These are phyloP conservation scores for Coemansia aciculifera DNA, from an alignment of 192 early-diverging fungal species.

Conservation along the genomic window DNA sequence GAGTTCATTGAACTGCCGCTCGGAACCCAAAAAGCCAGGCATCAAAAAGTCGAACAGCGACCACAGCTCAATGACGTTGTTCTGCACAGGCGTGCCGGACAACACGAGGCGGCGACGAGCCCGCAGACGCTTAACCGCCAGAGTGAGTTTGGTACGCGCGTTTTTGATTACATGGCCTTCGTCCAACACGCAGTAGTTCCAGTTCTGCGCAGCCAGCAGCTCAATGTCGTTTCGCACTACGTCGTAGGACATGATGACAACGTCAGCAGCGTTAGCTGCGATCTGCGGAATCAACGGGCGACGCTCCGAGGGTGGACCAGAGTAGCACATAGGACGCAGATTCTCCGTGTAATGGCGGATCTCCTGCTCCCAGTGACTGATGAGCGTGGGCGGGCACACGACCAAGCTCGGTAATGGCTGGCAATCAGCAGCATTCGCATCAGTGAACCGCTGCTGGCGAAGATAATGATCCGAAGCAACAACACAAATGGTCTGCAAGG, in stretches of 20 bases:
- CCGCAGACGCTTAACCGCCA: conserved; percentile 84
- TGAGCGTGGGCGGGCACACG: conserved; percentile 93
- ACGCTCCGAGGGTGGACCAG: conserved; percentile 78
- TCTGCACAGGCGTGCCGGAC: conserved; percentile 97
- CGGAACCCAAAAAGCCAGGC: conserved; percentile 96
- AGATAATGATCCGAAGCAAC: conserved; percentile 85
- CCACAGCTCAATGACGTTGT: conserved; percentile 97
- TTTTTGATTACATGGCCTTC: conserved; percentile 99
- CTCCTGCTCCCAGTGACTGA: conserved; percentile 96
- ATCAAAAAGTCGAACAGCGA: conserved; percentile 98
- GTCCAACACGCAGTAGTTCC: conserved; percentile 97
- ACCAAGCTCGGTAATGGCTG: conserved; percentile 82
- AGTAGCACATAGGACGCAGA: conserved; percentile 81
- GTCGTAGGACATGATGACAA: conserved; percentile 96
- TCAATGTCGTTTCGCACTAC: conserved; percentile 96
- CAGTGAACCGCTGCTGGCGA: conserved; percentile 60
- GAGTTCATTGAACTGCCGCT: conserved; percentile 91
- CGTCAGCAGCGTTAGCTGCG: conserved; percentile 58
- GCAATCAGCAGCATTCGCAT: conserved; percentile 62
- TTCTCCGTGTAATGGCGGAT: conserved; percentile 75
- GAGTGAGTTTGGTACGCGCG: conserved; percentile 89
- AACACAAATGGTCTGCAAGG: conserved; percentile 94
- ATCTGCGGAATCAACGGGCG: conserved; percentile 62
- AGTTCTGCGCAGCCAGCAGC: conserved; percentile 64
- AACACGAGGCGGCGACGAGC: conserved; percentile 90